Evolutionary conservation across 2,329 filamentous ascomycete species (phyloP).

Genomic region (Dothistroma pini): DNA sequence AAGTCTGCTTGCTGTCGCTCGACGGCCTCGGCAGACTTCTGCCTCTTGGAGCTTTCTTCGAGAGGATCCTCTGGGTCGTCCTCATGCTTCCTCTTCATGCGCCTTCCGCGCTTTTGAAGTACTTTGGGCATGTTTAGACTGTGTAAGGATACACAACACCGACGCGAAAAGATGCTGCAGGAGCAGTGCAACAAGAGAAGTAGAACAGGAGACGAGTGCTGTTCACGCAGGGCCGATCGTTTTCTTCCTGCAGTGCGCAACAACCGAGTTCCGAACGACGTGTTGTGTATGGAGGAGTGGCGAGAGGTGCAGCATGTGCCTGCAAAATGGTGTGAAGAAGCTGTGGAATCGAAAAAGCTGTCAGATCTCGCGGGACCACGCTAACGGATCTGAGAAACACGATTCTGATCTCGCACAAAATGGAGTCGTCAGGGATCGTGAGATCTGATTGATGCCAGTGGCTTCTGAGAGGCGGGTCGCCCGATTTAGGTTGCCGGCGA

Average conservation of each 20-base stretch:
- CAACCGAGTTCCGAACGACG: background rate
- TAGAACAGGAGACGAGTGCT: background rate
- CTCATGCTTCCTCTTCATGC: constrained; percentile 53
- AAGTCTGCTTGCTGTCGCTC: constrained; percentile 15
- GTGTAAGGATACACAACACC: constrained; percentile 3
- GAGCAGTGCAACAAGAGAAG: background rate
- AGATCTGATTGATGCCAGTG: background rate
- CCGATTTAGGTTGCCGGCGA: background rate
- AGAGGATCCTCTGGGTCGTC: constrained; percentile 38
- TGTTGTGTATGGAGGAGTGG: background rate
- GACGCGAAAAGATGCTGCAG: constrained; percentile 3
- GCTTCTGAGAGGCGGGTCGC: background rate
- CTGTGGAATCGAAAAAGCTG: background rate
- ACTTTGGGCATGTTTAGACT: constrained; percentile 54
- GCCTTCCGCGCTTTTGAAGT: constrained; percentile 56
- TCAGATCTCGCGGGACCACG: background rate
- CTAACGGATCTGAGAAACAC: background rate
- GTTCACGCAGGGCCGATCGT: background rate
- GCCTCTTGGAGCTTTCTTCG: constrained; percentile 39
- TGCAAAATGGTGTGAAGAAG: background rate
- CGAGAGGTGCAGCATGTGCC: background rate
- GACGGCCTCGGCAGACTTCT: constrained; percentile 38
- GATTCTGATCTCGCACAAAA: background rate
- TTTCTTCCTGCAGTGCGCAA: too few species aligned
- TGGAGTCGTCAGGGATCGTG: background rate